A percentile compares a stretch with the other conserved stretches of the same genome.
Evolutionary conservation across 306 rosid species (phyloP).

Genomic region (Dicorynia guianensis): DNA sequence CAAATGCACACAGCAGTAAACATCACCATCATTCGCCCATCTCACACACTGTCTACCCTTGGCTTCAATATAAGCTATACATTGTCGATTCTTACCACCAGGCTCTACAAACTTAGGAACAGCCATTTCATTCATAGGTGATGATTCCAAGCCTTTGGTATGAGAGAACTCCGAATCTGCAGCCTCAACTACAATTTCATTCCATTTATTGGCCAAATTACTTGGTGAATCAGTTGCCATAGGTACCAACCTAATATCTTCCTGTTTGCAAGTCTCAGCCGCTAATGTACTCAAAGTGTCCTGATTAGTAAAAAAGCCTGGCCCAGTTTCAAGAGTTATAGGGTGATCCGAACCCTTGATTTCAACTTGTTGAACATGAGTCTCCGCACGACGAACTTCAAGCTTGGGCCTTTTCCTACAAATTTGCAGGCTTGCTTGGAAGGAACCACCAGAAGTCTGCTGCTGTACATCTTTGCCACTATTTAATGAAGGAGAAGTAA

Average conservation of each 20-base stretch:
- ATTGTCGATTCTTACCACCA: constrained; percentile 82
- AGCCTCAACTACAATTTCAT: constrained; percentile 61
- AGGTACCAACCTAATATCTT: constrained; percentile 54
- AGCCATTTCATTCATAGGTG: constrained; percentile 61
- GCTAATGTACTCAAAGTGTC: constrained; percentile 56
- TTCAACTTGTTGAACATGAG: constrained; percentile 73
- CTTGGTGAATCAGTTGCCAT: constrained; percentile 49
- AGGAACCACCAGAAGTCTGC: constrained; percentile 56
- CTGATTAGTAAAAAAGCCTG: constrained; percentile 65
- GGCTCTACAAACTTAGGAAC: constrained; percentile 52
- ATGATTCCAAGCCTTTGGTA: constrained; percentile 59
- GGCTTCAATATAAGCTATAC: constrained; percentile 88
- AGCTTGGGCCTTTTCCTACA: constrained; percentile 94
- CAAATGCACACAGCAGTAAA: constrained; percentile 95
- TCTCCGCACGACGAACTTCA: constrained; percentile 96
- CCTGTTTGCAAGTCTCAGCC: constrained; percentile 59
- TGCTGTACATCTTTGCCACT: constrained; percentile 56
- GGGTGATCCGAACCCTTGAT: constrained; percentile 62
- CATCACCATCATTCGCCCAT: constrained; percentile 99
- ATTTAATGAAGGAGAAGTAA: constrained; percentile 59
- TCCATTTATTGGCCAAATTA: constrained; percentile 67
- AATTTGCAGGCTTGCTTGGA: constrained; percentile 68
- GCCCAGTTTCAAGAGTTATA: constrained; percentile 68
- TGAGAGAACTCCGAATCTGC: constrained; percentile 54
- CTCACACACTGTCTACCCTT: constrained; percentile 99